Base-by-base conservation (phyloP, 768 basidiomycete genomes). In the Xerocomus spinulosus region DNA sequence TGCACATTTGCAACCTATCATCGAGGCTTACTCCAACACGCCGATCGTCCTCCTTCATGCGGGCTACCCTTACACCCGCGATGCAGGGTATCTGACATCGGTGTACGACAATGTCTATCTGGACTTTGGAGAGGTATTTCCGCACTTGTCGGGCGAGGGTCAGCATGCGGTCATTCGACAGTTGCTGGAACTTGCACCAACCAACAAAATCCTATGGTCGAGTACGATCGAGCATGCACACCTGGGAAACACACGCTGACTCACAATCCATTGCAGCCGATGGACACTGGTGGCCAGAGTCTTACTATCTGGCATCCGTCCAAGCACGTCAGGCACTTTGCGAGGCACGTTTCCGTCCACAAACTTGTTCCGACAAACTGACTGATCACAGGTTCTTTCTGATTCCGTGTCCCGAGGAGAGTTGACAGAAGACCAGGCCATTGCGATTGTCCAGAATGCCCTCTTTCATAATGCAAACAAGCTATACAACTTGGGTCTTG, bases 41-140 rank as follows among this genome's bases (percentile, higher is more conserved):
- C 73, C 62, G 5, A 77, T 91, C 48, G 78, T 91, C 17, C 72
- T 91, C 14, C 71, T 91, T 2, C 88, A 90, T 57, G 75, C 85
- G 4, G 75, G 81, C n/a, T 91, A 90, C 57, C 88, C 88, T 0
- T 89, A 77, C 61, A 85, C 80, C 4, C 77, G 82, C 34, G 87
- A 91, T 48, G 87, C 86, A 6, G 86, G 83, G 5, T 91, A 90
- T 63, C 73, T 91, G 42, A 73, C 85, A 0, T 70, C 85, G 0
- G 77, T 84, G 10, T 88, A 88, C 54, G 59, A 70, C 42, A 90
- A 90, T 52, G 87, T 88, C 10, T 89, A 77, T 57, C 69, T 89
- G 37, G 88, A 91, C 63, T 85, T 90, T 60, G 87, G 88, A 33
- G 84, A 86, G 76, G 70, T 88, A 17, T 90, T 87, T 52, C 86